phyloP scores from a whole-genome alignment of 2,329 filamentous ascomycete species.

The Pseudocercospora eumusae region DNA sequence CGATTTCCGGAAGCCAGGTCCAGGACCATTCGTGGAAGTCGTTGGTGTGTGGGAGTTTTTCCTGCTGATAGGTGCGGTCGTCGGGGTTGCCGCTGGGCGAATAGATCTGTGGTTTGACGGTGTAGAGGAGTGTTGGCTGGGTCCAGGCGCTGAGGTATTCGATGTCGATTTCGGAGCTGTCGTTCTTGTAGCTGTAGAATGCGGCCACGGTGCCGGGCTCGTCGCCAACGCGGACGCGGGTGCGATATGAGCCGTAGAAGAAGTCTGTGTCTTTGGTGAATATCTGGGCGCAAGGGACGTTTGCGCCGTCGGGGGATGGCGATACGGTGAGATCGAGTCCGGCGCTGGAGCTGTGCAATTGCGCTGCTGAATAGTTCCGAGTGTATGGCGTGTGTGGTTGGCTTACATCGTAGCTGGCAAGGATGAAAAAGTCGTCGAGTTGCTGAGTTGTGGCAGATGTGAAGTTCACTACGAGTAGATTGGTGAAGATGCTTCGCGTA shows the following conservation, averaged over 20 bases:
- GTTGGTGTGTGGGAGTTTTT: neutral
- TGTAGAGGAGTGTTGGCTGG: slow-evolving; percentile 5
- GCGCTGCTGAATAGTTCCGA: neutral
- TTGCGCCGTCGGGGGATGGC: neutral
- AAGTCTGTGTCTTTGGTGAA: neutral
- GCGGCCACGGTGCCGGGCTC: slow-evolving; percentile 9
- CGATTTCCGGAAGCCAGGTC: slow-evolving; percentile 8
- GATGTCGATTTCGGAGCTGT: slow-evolving; percentile 13
- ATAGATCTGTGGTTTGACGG: slow-evolving; percentile 11
- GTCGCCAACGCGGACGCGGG: neutral
- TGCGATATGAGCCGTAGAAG: slow-evolving; percentile 13
- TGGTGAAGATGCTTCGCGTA: slow-evolving; percentile 2
- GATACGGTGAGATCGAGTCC: slow-evolving; percentile 11
- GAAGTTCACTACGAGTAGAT: slow-evolving; percentile 8
- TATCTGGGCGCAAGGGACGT: neutral
- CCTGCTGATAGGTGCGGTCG: slow-evolving; percentile 1
- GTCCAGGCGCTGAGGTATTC: slow-evolving; percentile 10
- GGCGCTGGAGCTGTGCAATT: neutral
- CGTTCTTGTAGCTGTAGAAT: slow-evolving; percentile 13
- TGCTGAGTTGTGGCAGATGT: slow-evolving; percentile 2
- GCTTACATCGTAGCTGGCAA: slow-evolving; percentile 7
- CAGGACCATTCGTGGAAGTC: slow-evolving; percentile 10
- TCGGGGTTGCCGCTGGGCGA: neutral
- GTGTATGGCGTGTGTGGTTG: slow-evolving; percentile 1
- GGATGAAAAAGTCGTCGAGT: neutral